Base-by-base conservation (phyloP, 73 alveolate species). In the Paramecium primaurelia region DNA sequence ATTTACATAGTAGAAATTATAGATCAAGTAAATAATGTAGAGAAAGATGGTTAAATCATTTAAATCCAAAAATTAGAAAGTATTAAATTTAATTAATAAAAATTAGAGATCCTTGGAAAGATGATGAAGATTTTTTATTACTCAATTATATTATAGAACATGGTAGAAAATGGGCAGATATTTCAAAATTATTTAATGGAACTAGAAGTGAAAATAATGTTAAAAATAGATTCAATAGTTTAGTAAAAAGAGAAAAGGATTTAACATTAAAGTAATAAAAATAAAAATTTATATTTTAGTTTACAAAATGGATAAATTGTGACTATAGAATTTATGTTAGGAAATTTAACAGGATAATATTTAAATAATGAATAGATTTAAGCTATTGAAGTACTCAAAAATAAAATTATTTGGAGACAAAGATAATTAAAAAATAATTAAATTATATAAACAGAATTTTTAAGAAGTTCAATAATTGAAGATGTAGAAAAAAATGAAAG, bases 121-220 rank as follows among this genome's bases (percentile, higher is more conserved):
- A 75, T 75, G 58, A 34, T 9, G 88, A 75, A 22, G 88, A 75
- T 18, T 32, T 75, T 75, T 6, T n/a, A 8, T 75, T 75, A 75
- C 30, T 75, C 12, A 40, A 14, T 16, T 37, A 4, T 34, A 69
- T 75, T 12, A 4, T 4, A 10, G 59, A 30, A 34, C n/a, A 37
- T 36, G 88, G 88, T 32, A 75, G 88, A 75, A 75, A 25, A 75
- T 75, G 88, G 88, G 88, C 88, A 37, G 88, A 75, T 12, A 75
- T 75, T 34, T 75, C 88, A 3, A 75, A 75, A 75, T 34, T 75
- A 40, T 32, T 75, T 9, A 40, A 75, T 75, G 88, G 68, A n/a
- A 37, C 37, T 11, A 75, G 88, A 36, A 75, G 88, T 75, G 88
- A 75, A 40, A 75, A 75, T 18, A 75, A 34, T 40, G 60, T 75